Evolutionary conservation across 2,329 filamentous ascomycete genomes (phyloP), one percentile per base, ranked within the genome.

Genomic region (Fusarium sororula): DNA sequence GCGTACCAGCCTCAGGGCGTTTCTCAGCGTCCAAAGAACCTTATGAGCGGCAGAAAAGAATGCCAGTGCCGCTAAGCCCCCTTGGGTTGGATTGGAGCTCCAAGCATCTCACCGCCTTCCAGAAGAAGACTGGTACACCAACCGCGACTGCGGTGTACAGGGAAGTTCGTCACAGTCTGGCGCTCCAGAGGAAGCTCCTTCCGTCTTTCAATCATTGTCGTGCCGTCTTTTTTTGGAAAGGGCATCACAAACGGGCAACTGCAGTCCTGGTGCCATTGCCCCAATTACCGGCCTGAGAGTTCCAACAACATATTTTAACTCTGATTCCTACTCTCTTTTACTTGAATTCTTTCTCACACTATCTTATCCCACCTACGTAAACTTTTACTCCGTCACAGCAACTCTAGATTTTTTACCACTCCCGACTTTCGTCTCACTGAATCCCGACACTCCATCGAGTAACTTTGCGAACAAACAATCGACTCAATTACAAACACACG

Each of bases 31-130:
- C 53, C 38, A 45, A 59, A 63, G 65, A 62, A 73, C 50, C 63
- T 66, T 58, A 51, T 51, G 24, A 18, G 50, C 15, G 75, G 76
- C 76, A 78, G 75, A 78, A 78, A 78, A 74, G 70, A 76, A 55
- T 68, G 47, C 30, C 48, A 45, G 38, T 5, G 4, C 1, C 53
- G 53, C 72, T 75, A 74, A 53, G 30, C 61, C 26, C 5, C 13
- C n/a, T 51, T 10, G 4, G 24, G 56, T 13, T 51, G n/a, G 14
- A 2, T 14, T 12, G 1, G 1, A 9, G 14, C 0, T 22, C 1
- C 7, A 2, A 35, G 4, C 15, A n/a, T 7, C 35, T 57, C 63
- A 74, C 72, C 72, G 72, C 72, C 55, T 62, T 57, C 63, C 13
- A 2, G 5, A 57, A 15, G 5, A 14, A 22, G 45, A 63, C 37